Evolutionary conservation across 495 filamentous ascomycete genomes (phyloP), one percentile per base, ranked within the genome.

Genomic region (Cudoniella acicularis): DNA sequence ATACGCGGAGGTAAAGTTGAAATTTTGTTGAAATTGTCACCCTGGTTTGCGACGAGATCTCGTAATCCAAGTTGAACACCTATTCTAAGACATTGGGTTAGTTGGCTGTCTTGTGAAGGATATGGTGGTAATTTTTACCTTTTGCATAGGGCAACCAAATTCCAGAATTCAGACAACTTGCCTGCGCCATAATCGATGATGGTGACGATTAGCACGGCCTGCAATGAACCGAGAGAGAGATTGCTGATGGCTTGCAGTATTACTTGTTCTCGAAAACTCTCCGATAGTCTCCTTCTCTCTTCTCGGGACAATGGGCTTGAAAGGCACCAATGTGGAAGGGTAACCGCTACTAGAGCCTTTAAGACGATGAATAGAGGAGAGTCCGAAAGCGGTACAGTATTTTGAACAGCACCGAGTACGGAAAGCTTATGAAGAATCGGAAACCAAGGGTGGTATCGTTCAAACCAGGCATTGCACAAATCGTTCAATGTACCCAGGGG

Each of bases 401-500:
- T 57, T 49, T 70, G 59, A 11, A 69, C 43, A 4, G 49, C 51
- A 25, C 61, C 63, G 10, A 66, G 50, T 22, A 72, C 43, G 3
- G 70, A 64, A 18, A 64, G 61, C 40, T 65, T 61, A 42, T 72
- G 70, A 2, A 72, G 64, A 40, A 72, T 71, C 1, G 70, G 70
- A 60, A 72, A 71, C 70, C 70, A 72, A 16, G 60, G 52, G 56
- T 72, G 70, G 52, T 70, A 71, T 41, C 62, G 64, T 40, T 66
- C 56, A 51, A 72, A 71, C 70, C 69, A 72, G 1, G 62, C 61
- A 1, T 25, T 50, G 47, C 67, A 70, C 8, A 71, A 62, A 40
- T 72, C 65, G 50, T 48, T 57, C 24, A 48, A 40, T 8, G 53
- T 46, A 11, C 17, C 45, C 49, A 49, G 51, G 21, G 58, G 41